phyloP scores from a whole-genome alignment of 441 rosid species.

The Croton laevigatus region DNA sequence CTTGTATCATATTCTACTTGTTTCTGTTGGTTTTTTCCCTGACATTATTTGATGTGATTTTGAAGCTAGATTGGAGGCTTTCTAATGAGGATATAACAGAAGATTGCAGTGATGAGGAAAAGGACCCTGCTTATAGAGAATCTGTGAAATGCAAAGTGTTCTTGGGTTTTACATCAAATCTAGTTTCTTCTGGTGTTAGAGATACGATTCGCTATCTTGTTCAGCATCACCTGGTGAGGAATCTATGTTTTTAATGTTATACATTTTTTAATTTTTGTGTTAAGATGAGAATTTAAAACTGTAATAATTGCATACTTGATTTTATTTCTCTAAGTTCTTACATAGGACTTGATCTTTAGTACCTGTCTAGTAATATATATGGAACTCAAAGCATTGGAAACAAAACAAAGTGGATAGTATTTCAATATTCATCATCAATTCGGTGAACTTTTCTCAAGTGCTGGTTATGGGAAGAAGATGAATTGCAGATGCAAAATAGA shows the following conservation, averaged over 20 bases:
- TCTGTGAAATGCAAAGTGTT: slow-evolving; percentile 82
- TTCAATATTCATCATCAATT: neutral
- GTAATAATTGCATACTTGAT: neutral
- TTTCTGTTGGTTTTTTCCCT: neutral
- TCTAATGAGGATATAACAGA: slow-evolving; percentile 54
- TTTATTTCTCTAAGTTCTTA: neutral
- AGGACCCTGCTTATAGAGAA: slow-evolving; percentile 47
- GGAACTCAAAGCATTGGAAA: neutral
- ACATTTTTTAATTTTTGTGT: neutral
- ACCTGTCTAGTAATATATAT: neutral
- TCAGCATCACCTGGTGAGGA: slow-evolving; percentile 81
- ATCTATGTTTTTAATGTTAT: neutral
- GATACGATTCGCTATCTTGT: slow-evolving; percentile 78
- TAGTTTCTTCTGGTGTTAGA: slow-evolving; percentile 86
- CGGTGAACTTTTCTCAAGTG: neutral
- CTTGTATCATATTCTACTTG: neutral
- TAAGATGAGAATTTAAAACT: neutral
- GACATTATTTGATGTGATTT: slow-evolving; percentile 1
- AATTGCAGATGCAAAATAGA: neutral
- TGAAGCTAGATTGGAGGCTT: slow-evolving; percentile 93
- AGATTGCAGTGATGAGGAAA: slow-evolving; percentile 70
- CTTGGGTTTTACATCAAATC: slow-evolving; percentile 93
- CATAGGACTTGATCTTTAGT: neutral
- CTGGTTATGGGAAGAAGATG: neutral
- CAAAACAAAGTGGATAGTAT: neutral